phyloP scores from a whole-genome alignment of 371 early-diverging fungal species.

The Saksenaea oblongispora region DNA sequence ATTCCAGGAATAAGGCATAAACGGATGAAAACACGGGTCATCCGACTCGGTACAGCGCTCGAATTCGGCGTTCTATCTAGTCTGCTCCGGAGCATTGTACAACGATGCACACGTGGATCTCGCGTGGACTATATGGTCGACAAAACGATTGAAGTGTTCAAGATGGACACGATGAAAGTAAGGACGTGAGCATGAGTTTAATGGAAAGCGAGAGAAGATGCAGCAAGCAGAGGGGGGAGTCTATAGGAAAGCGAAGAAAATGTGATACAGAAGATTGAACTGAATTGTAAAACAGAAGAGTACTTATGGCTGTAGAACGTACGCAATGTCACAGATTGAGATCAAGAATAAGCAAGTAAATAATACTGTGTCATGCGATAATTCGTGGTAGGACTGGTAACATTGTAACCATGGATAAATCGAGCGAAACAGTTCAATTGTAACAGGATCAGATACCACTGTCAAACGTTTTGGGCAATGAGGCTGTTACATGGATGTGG shows the following conservation, averaged over 20 bases:
- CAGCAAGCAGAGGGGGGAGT: too few species aligned
- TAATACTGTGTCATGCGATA: too few species aligned
- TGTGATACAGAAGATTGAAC: neutral
- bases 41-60: neutral
- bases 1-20: neutral
- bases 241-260: neutral
- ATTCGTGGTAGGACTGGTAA: too few species aligned
- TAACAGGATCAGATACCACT: too few species aligned
- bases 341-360: too few species aligned
- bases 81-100: neutral
- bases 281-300: neutral
- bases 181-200: too few species aligned
- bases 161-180: neutral
- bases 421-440: too few species aligned
- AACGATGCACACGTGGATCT: conserved; percentile 1
- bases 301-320: neutral
- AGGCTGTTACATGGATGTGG: neutral
- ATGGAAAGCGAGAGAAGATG: neutral
- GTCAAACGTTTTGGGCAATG: neutral
- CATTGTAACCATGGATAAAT: too few species aligned
- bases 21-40: neutral
- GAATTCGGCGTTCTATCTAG: neutral
- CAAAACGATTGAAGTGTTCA: neutral
- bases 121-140: neutral
- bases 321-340: neutral